These are phyloP conservation scores for Tolypocladium inflatum DNA, from an alignment of 2,329 filamentous ascomycete genomes.

Conservation along the genomic window DNA sequence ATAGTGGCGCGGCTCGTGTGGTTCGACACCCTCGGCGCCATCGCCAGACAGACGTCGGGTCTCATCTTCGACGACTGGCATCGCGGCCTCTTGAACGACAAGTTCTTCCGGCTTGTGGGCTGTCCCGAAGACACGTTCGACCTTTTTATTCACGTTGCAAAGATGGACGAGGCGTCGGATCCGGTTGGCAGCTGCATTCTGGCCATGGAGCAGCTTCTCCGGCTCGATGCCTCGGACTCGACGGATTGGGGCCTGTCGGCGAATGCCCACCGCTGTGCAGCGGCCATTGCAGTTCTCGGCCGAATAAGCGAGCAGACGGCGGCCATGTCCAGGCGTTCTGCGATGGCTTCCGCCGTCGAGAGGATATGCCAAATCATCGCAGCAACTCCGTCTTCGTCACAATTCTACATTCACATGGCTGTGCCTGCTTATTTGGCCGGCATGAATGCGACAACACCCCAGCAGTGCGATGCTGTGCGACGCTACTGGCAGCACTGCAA, in stretches of 20 bases:
- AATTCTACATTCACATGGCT: slow-evolving; percentile 29
- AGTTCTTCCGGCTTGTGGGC: slow-evolving; percentile 26
- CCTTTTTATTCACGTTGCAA: slow-evolving; percentile 23
- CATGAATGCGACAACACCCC: slow-evolving; percentile 19
- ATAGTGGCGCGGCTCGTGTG: slow-evolving; percentile 29
- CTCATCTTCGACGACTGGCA: slow-evolving; percentile 32
- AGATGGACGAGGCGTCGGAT: slow-evolving; percentile 6
- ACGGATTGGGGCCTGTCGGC: slow-evolving; percentile 13
- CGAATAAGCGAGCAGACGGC: not conserved
- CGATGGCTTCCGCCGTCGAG: slow-evolving; percentile 20
- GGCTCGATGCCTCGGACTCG: slow-evolving; percentile 4
- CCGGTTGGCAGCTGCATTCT: slow-evolving; percentile 10
- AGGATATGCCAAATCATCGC: slow-evolving; percentile 24
- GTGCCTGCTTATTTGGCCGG: slow-evolving; percentile 25
- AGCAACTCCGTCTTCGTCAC: slow-evolving; percentile 18
- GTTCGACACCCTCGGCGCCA: slow-evolving; percentile 26
- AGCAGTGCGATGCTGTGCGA: slow-evolving; percentile 24
- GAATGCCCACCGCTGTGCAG: slow-evolving; percentile 25
- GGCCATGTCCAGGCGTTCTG: not conserved
- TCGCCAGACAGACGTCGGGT: slow-evolving; percentile 9
- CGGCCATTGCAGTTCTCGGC: slow-evolving; percentile 20
- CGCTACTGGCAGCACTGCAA: slow-evolving; percentile 28
- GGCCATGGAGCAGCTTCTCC: slow-evolving; percentile 16
- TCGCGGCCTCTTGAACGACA: slow-evolving; percentile 19
- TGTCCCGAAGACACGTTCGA: slow-evolving; percentile 26